phyloP scores from a whole-genome alignment of 345 rosid genomes.

The Salix exigua region DNA sequence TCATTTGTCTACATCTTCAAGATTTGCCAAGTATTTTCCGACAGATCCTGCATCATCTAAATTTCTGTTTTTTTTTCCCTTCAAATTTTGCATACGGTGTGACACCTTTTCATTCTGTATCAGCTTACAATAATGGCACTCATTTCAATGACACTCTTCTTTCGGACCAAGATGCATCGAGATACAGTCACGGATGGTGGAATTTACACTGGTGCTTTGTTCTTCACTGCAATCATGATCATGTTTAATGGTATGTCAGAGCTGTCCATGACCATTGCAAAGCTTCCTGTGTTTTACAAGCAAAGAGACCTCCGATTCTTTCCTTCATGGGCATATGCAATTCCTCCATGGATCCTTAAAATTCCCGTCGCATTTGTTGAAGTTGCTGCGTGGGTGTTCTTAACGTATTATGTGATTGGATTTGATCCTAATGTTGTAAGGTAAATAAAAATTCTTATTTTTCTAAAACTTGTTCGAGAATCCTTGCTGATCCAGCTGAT shows the following conservation, averaged over 20 bases:
- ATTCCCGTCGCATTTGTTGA: constrained; percentile 65
- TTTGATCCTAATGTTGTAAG: constrained; percentile 70
- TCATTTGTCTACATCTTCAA: constrained; percentile 50
- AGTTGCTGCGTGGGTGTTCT: constrained; percentile 54
- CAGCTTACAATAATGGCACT: constrained; percentile 35
- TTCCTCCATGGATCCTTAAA: constrained; percentile 80
- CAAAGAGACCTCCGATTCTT: constrained; percentile 73
- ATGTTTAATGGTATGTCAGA: constrained; percentile 79
- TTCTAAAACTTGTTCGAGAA: neutral
- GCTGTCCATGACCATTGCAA: constrained; percentile 67
- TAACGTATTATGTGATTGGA: constrained; percentile 68
- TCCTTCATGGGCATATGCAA: constrained; percentile 77
- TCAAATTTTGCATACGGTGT: neutral
- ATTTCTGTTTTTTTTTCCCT: neutral
- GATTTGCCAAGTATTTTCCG: constrained; percentile 42
- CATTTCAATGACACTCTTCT: constrained; percentile 29
- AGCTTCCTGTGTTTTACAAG: constrained; percentile 85
- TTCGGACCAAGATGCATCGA: constrained; percentile 37
- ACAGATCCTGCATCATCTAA: neutral
- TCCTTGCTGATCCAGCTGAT: neutral
- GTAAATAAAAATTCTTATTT: constrained; percentile 22
- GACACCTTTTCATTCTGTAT: neutral
- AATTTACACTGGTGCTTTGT: constrained; percentile 57
- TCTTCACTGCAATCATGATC: constrained; percentile 43
- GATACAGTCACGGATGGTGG: constrained; percentile 41